Percentiles rank a stretch among this genome's conserved stretches.
Conservation (phyloP, 2,329 filamentous ascomycete genomes). For the Exophiala alcalophila region DNA sequence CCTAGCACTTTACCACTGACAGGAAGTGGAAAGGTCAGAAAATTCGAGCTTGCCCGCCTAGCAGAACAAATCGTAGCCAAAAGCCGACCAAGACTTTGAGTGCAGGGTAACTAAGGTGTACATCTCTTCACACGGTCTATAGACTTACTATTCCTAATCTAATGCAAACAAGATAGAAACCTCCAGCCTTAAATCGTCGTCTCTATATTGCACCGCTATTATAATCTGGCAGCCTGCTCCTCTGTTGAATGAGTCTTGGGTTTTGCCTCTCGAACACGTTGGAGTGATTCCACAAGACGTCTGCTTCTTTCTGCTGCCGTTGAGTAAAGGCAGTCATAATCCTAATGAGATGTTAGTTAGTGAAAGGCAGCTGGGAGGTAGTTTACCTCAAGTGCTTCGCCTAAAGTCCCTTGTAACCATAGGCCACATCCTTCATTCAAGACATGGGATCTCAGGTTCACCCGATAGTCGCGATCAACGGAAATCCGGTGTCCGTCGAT, state of each 20-base stretch:
- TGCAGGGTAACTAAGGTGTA: no score
- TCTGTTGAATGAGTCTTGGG: no score
- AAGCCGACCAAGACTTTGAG: constrained; percentile 9
- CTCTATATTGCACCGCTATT: no score
- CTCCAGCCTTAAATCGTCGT: no score
- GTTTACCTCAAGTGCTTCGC: constrained; percentile 16
- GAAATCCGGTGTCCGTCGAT: constrained; percentile 14
- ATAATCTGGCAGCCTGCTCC: no score
- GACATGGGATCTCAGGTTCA: constrained; percentile 17
- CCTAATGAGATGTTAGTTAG: constrained; percentile 5
- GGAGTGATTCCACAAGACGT: constrained; percentile 13
- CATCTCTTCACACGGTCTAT: no score
- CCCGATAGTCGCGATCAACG: constrained; percentile 20
- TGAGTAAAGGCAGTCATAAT: constrained; percentile 12
- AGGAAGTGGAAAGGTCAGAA: constrained; percentile 70
- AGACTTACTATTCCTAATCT: no score
- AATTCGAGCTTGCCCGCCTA: constrained; percentile 60
- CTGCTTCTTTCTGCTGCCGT: constrained; percentile 17
- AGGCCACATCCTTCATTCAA: constrained; percentile 13
- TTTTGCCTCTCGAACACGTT: no score
- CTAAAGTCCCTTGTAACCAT: constrained; percentile 21
- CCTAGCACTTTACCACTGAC: constrained; percentile 60
- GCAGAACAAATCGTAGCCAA: constrained; percentile 42
- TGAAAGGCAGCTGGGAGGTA: background rate
- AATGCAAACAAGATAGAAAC: no score